A percentile compares a stretch with the other conserved stretches of the same genome.
Conservation (phyloP, 2,329 filamentous ascomycete species). For the Colletotrichum sp. region DNA sequence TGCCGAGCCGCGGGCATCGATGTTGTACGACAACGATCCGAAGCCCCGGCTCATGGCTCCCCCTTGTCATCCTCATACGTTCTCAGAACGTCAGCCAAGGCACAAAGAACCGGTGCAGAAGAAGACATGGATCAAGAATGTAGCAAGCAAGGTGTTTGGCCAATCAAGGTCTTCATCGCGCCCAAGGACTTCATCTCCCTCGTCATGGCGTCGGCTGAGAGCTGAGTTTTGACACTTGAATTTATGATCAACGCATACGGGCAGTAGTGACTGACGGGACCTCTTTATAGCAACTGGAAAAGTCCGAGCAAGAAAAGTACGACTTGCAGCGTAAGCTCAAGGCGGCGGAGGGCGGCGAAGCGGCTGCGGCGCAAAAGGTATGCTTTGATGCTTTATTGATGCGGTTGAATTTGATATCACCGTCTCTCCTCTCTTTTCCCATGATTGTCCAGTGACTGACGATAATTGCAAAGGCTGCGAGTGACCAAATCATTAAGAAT, state of each 20-base stretch:
- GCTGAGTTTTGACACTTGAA: neutral
- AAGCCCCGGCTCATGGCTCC: neutral
- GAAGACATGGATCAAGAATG: neutral
- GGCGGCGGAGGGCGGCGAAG: slow-evolving; percentile 53
- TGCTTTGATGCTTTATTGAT: slow-evolving; percentile 27
- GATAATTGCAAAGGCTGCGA: slow-evolving; percentile 44
- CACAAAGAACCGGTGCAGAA: neutral
- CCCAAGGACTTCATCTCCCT: neutral
- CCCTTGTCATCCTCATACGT: neutral
- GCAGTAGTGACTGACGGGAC: slow-evolving; percentile 24
- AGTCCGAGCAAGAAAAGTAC: slow-evolving; percentile 60
- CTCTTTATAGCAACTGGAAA: slow-evolving; percentile 58
- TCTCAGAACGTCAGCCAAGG: neutral
- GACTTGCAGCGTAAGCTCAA: slow-evolving; percentile 62
- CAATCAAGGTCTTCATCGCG: neutral
- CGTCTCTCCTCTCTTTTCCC: neutral
- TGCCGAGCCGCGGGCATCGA: neutral
- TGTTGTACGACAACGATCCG: slow-evolving; percentile 12
- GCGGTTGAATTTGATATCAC: neutral
- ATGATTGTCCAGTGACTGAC: neutral
- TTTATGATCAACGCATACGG: neutral
- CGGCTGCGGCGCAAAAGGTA: slow-evolving; percentile 58
- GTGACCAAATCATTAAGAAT: slow-evolving; percentile 66
- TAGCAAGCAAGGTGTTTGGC: neutral
- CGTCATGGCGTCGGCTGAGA: neutral